These are phyloP conservation scores for Penicillium bovifimosum DNA, from an alignment of 495 filamentous ascomycete genomes.

Conservation along the genomic window DNA sequence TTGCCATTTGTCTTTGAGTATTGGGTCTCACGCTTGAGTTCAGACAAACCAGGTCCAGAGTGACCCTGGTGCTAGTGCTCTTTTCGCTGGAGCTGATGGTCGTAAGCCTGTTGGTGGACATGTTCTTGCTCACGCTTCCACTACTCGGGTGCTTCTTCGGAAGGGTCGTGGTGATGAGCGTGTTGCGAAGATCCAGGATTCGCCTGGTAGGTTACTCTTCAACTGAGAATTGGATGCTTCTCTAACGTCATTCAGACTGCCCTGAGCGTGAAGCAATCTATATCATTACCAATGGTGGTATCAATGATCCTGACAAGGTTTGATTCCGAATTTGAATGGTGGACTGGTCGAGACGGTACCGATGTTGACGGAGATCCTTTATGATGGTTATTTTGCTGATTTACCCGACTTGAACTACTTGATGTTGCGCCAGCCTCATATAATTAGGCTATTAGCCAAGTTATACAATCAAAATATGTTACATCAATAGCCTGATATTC, in stretches of 20 bases:
- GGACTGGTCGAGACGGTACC: neutral
- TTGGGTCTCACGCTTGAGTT: neutral
- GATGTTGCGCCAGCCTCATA: neutral
- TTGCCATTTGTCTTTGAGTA: neutral
- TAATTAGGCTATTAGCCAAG: neutral
- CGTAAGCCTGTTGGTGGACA: slow-evolving; percentile 72
- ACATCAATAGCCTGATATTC: slow-evolving; percentile 61
- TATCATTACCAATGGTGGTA: slow-evolving; percentile 72
- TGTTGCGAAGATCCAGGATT: slow-evolving; percentile 76
- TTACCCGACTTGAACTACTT: neutral
- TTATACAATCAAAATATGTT: neutral
- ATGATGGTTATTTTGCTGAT: neutral
- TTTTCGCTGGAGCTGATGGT: slow-evolving; percentile 76
- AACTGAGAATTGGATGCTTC: neutral
- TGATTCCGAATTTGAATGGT: too few species aligned
- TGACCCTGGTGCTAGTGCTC: slow-evolving; percentile 71
- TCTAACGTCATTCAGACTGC: slow-evolving; percentile 47
- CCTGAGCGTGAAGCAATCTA: slow-evolving; percentile 75
- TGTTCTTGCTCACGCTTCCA: slow-evolving; percentile 73
- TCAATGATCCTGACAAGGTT: slow-evolving; percentile 65
- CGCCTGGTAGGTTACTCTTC: slow-evolving; percentile 49
- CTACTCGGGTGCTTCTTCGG: slow-evolving; percentile 66
- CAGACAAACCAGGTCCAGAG: slow-evolving; percentile 80
- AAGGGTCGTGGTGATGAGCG: slow-evolving; percentile 77
- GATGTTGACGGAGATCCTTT: neutral